Evolutionary conservation across 2,329 filamentous ascomycete genomes (phyloP).

Genomic region (Fusarium ramigenum): DNA sequence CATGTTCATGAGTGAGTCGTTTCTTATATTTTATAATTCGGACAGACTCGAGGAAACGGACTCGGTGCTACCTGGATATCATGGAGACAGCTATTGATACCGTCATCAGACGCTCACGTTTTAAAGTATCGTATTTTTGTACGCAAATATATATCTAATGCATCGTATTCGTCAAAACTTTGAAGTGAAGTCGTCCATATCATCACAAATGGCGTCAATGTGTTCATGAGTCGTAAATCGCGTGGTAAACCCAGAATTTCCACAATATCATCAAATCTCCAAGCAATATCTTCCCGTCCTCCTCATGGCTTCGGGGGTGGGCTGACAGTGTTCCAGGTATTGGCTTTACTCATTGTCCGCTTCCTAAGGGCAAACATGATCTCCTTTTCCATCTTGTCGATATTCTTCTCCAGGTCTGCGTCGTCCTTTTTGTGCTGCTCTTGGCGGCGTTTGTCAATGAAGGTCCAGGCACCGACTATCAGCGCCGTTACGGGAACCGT

Average conservation of each 20-base stretch:
- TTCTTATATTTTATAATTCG: background rate
- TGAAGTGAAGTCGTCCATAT: constrained; percentile 23
- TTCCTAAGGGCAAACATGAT: constrained; percentile 66
- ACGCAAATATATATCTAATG: constrained; percentile 11
- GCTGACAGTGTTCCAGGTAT: constrained; percentile 60
- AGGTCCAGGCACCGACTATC: constrained; percentile 65
- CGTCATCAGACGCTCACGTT: constrained; percentile 3
- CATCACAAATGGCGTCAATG: constrained; percentile 6
- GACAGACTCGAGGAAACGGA: background rate
- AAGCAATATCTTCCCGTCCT: background rate
- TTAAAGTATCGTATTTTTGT: constrained; percentile 10
- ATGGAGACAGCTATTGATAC: background rate
- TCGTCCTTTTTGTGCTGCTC: constrained; percentile 60
- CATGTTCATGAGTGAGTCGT: background rate
- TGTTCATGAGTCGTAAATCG: constrained; percentile 31
- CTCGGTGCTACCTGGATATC: background rate
- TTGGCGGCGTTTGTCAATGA: constrained; percentile 62
- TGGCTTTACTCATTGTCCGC: constrained; percentile 65
- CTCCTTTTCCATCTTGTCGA: constrained; percentile 65
- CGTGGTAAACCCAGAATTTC: constrained; percentile 1
- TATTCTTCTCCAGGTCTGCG: constrained; percentile 61
- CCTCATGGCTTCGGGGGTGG: constrained; percentile 40
- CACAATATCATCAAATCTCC: background rate
- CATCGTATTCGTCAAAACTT: constrained; percentile 12
- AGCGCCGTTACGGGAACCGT: constrained; percentile 65